A percentile compares a stretch with the other conserved stretches of the same genome.
Conservation (phyloP, 108 stramenopile genomes). For the Pseudonitzschia delicatissima region DNA sequence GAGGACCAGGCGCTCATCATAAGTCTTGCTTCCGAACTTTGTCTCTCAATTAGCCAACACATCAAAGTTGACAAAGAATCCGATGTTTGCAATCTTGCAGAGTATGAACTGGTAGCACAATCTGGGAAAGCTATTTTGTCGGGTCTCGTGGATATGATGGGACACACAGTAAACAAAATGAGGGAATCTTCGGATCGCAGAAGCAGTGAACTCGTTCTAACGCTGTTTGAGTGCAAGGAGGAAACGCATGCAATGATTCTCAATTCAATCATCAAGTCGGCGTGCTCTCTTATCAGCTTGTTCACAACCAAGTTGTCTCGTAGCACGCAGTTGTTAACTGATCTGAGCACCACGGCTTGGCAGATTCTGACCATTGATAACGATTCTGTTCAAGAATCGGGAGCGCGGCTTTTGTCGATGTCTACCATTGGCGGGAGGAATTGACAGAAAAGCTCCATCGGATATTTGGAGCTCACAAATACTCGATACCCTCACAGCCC, state of each 20-base stretch:
- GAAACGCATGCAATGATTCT: constrained; percentile 17
- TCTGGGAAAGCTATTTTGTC: constrained; percentile 27
- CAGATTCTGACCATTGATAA: constrained; percentile 9
- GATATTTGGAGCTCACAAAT: constrained; percentile 26
- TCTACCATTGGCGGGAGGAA: constrained; percentile 32
- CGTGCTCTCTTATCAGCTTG: constrained; percentile 28
- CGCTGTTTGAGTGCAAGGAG: constrained; percentile 8
- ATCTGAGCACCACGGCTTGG: constrained; percentile 16
- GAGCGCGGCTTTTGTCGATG: constrained; percentile 30
- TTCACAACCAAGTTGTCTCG: constrained; percentile 43
- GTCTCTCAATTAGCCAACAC: constrained; percentile 23
- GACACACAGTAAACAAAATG: not conserved
- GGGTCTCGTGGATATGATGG: constrained; percentile 22
- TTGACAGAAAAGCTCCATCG: constrained; percentile 26
- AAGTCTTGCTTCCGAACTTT: constrained; percentile 27
- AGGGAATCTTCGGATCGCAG: not conserved
- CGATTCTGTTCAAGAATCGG: constrained; percentile 23
- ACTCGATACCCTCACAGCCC: constrained; percentile 7
- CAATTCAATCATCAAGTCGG: constrained; percentile 22
- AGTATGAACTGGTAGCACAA: constrained; percentile 28
- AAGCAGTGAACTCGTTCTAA: constrained; percentile 6
- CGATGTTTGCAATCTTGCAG: constrained; percentile 23
- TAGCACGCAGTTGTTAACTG: constrained; percentile 21
- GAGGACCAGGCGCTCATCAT: constrained; percentile 14
- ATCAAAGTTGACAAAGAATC: constrained; percentile 7